phyloP scores from a whole-genome alignment of 345 rosid genomes.

The Eucalyptus sp. region DNA sequence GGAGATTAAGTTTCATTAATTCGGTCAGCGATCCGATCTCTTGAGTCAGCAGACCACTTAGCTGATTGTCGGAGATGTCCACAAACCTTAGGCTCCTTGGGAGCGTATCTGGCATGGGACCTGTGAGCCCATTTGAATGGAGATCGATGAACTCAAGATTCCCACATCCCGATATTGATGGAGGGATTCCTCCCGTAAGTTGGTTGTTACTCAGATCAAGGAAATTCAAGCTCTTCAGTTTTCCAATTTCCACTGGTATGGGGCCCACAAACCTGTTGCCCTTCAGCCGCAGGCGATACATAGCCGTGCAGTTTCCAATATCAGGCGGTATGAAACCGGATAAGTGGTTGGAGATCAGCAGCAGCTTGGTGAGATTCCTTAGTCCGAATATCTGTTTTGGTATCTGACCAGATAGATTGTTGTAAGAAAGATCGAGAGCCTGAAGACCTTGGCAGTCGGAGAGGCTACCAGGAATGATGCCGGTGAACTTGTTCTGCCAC shows the following conservation, averaged over 20 bases:
- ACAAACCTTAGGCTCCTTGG: slow-evolving; percentile 56
- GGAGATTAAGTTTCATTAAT: slow-evolving; percentile 68
- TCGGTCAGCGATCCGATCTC: slow-evolving; percentile 54
- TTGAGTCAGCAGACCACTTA: slow-evolving; percentile 40
- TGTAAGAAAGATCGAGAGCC: slow-evolving; percentile 84
- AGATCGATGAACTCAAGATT: slow-evolving; percentile 74
- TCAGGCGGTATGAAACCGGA: slow-evolving; percentile 76
- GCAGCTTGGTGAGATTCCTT: slow-evolving; percentile 66
- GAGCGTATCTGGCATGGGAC: slow-evolving; percentile 55
- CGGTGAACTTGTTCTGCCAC: slow-evolving; percentile 82
- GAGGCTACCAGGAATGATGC: slow-evolving; percentile 57
- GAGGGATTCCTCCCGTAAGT: slow-evolving; percentile 58
- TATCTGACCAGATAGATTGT: slow-evolving; percentile 63
- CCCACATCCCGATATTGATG: slow-evolving; percentile 39
- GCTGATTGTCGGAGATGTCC: slow-evolving; percentile 64
- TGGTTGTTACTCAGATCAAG: slow-evolving; percentile 61
- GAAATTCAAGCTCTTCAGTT: slow-evolving; percentile 52
- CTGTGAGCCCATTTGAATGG: slow-evolving; percentile 71
- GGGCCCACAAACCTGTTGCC: slow-evolving; percentile 51
- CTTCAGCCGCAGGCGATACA: slow-evolving; percentile 57
- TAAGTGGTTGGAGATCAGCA: slow-evolving; percentile 66
- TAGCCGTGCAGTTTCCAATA: slow-evolving; percentile 62
- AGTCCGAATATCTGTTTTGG: slow-evolving; percentile 48
- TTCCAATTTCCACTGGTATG: slow-evolving; percentile 70
- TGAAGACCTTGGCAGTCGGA: slow-evolving; percentile 65